Evolutionary conservation across 108 stramenopile genomes (phyloP), one percentile per base, ranked within the genome.

Genomic region (Mayamaea pseudoterrestris): DNA sequence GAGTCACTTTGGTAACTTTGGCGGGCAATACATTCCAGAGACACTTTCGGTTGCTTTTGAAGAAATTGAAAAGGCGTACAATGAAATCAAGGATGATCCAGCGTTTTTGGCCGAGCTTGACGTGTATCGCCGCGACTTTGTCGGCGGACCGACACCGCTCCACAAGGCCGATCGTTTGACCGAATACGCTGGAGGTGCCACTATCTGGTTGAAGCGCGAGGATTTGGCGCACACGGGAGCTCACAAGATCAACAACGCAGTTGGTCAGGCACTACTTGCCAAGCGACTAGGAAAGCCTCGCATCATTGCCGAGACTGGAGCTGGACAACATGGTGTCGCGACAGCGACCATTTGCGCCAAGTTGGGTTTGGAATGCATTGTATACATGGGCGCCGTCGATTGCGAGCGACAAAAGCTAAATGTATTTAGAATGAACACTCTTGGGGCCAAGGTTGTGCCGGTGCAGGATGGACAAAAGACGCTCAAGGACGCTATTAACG

Each of bases 171-270:
- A 83, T 30, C 80, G 90, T 29, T 67, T 96, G 22, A 83, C 92
- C 2, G 75, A 93, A 61, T 48, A 72, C 44, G 68, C 80, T 25
- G 93, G 95, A 29, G 91, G 93, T 12, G 93, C 89, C n/a, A 68
- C 73, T 35, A 96, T 96, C 58, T 96, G 90, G 88, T 58, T 96
- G 46, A 96, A 96, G 63, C 68, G 95, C 25, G 95, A 96, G 58
- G 95, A 96, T 60, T 68, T 96, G 51, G 90, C 92, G n/a, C 95
- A 94, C 59, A 96, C 95, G 6, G 93, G 95, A 22, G 93, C 95
- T 9, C 95, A 96, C 83, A 96, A 96, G 68, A 94, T 96, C 68
- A 96, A 96, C 74, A 94, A 94, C 71, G 93, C 93, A 41, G 80
- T 96, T 48, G 95, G 93, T 6, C 93, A 96, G 65, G 92, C 88